These are phyloP conservation scores for Sisymbrium irio DNA, from an alignment of 345 rosid genomes.

Conservation along the genomic window DNA sequence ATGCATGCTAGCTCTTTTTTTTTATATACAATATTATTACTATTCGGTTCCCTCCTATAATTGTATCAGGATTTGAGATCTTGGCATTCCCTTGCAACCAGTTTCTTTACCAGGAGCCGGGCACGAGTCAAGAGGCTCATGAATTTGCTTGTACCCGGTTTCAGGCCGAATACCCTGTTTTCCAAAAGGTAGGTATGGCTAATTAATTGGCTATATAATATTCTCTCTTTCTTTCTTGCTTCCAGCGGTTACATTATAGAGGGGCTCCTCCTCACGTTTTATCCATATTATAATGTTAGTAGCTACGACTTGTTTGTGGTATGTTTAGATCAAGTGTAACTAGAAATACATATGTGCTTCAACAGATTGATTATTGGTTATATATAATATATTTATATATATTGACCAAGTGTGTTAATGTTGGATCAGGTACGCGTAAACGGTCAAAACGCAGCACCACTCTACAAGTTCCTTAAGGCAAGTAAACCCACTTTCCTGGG, in stretches of 20 bases:
- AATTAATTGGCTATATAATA: too few species aligned
- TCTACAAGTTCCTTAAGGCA: constrained; percentile 77
- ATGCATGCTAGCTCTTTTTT: neutral
- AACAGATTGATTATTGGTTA: neutral
- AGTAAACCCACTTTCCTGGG: constrained; percentile 55
- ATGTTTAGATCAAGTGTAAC: neutral
- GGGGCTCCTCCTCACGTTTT: neutral
- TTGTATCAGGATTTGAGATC: constrained; percentile 31
- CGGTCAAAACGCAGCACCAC: constrained; percentile 65
- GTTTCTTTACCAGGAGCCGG: constrained; percentile 80
- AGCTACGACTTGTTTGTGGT: neutral
- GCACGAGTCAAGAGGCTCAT: constrained; percentile 61
- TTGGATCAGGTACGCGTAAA: constrained; percentile 65
- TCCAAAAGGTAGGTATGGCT: constrained; percentile 58
- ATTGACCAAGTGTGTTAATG: neutral
- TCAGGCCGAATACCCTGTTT: constrained; percentile 88
- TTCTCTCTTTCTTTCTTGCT: neutral
- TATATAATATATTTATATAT: neutral
- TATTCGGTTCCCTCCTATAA: neutral
- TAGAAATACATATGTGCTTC: neutral
- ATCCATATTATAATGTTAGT: neutral
- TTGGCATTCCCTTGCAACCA: constrained; percentile 76
- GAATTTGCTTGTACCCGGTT: constrained; percentile 80
- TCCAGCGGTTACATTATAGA: neutral
- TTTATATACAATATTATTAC: neutral